A percentile compares a stretch with the other conserved stretches of the same genome.
These are phyloP conservation scores for Bruguiera gymnorhiza DNA, from an alignment of 345 rosid genomes.

Conservation along the genomic window DNA sequence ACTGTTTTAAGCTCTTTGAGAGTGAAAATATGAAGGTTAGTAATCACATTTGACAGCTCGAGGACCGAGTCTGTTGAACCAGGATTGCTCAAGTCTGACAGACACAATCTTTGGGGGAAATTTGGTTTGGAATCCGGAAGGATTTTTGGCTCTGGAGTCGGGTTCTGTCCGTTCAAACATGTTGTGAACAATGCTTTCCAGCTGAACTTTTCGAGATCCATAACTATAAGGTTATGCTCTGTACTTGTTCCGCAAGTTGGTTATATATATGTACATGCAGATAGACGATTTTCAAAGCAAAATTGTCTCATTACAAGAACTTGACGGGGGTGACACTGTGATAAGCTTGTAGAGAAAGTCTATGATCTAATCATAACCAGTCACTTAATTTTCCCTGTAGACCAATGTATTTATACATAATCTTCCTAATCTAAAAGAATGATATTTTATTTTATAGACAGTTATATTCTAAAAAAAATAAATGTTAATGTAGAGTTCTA, in stretches of 20 bases:
- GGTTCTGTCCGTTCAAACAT: slow-evolving; percentile 23
- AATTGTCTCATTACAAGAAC: no score
- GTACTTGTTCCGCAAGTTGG: neutral
- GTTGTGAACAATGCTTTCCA: slow-evolving; percentile 24
- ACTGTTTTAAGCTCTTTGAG: slow-evolving; percentile 39
- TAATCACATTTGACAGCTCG: slow-evolving; percentile 40
- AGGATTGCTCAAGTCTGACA: slow-evolving; percentile 45
- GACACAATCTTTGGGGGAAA: slow-evolving; percentile 39
- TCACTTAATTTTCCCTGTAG: neutral
- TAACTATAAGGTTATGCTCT: neutral
- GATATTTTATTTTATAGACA: neutral
- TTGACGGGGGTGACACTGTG: neutral
- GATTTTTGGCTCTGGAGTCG: neutral
- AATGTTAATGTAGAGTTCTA: no score
- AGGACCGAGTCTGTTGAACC: slow-evolving; percentile 30
- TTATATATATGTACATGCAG: neutral
- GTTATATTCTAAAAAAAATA: neutral
- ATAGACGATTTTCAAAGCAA: neutral
- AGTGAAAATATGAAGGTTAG: slow-evolving; percentile 53
- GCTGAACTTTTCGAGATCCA: slow-evolving; percentile 30
- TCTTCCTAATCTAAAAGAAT: neutral
- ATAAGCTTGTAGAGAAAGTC: neutral
- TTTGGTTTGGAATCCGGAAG: slow-evolving; percentile 16
- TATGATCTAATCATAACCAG: slow-evolving; percentile 9
- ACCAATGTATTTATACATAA: neutral